Evolutionary conservation across 305 asterid genomes (phyloP).

Genomic region (Nicotiana rustica): DNA sequence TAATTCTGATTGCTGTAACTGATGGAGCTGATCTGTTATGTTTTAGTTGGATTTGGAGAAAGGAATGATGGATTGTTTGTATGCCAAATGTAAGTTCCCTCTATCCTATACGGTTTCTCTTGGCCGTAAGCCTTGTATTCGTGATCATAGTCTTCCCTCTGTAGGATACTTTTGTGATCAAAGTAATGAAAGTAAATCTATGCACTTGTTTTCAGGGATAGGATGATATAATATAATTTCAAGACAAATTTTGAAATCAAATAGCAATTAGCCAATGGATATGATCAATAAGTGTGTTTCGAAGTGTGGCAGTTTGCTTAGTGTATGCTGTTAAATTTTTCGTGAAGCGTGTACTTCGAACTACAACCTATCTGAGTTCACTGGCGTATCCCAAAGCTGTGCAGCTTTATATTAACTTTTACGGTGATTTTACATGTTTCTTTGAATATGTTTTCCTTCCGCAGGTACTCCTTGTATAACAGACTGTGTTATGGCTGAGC

Average conservation of each 20-base stretch:
- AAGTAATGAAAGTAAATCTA: background rate
- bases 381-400: background rate
- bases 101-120: conserved; percentile 22
- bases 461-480: conserved; percentile 98
- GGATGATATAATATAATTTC: background rate
- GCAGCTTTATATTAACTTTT: background rate
- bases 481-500: conserved; percentile 99
- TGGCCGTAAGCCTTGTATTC: background rate
- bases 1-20: background rate
- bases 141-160: background rate
- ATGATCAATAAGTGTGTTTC: background rate
- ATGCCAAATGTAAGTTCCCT: conserved; percentile 86
- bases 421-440: background rate
- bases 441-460: conserved; percentile 28
- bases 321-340: background rate
- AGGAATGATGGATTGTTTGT: conserved; percentile 99
- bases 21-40: conserved; percentile 13
- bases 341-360: background rate
- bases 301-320: background rate
- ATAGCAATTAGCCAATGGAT: background rate
- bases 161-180: background rate
- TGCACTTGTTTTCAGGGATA: background rate
- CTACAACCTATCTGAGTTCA: background rate
- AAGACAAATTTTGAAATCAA: background rate
- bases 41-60: conserved; percentile 93